These are phyloP conservation scores for Chionographis japonica DNA, from an alignment of 106 monocot species.

Conservation along the genomic window DNA sequence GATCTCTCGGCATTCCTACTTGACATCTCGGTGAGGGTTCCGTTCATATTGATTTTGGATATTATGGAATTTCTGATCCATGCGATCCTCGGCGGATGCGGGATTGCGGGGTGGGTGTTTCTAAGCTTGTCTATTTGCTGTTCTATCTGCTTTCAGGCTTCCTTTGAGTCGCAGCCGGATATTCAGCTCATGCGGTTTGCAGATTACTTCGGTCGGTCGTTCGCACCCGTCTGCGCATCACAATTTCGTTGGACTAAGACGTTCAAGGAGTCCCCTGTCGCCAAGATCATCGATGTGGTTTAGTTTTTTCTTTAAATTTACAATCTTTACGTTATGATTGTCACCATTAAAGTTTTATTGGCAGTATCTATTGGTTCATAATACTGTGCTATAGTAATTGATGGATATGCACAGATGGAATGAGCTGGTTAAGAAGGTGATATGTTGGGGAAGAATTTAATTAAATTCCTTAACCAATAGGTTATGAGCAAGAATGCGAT, in stretches of 20 bases:
- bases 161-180: conserved; percentile 69
- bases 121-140: not conserved
- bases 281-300: conserved; percentile 79
- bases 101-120: not conserved
- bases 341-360: no score
- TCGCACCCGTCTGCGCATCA: conserved; percentile 53
- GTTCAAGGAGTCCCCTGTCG: conserved; percentile 76
- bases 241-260: conserved; percentile 91
- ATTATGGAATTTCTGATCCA: not conserved
- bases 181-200: conserved; percentile 97
- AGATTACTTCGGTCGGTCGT: conserved; percentile 78
- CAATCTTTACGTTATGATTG: not conserved
- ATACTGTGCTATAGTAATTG: no score
- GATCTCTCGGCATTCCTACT: conserved; percentile 69
- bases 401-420: no score
- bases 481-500: no score
- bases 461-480: no score
- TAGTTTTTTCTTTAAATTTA: not conserved
- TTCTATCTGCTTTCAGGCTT: conserved; percentile 36
- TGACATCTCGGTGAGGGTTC: conserved; percentile 53
- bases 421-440: no score
- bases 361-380: no score
- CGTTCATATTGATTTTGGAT: not conserved
- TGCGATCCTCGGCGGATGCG: no score
- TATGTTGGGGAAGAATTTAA: no score